Conservation (phyloP, 192 early-diverging fungal species). For the Umbelopsis isabellina region DNA sequence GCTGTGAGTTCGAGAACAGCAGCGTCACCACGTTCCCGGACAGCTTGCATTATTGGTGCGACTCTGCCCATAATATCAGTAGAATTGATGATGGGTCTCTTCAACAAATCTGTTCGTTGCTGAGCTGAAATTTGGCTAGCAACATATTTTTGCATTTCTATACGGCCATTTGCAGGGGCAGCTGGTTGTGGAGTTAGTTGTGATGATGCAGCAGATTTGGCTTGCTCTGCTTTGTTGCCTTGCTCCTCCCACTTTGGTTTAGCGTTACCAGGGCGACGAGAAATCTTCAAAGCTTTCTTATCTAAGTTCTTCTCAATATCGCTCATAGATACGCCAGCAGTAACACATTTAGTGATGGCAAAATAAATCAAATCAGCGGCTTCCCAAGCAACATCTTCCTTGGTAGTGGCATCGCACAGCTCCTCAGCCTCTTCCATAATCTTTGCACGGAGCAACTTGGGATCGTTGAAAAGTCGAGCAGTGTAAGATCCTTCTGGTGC, state of each 20-base stretch:
- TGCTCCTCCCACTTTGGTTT: constrained; percentile 75
- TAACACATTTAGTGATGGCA: constrained; percentile 84
- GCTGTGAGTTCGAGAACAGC: constrained; percentile 83
- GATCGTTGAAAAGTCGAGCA: constrained; percentile 82
- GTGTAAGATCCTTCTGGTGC: constrained; percentile 95
- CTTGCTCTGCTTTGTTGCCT: constrained; percentile 15
- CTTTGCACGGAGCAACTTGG: constrained; percentile 82
- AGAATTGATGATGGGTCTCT: constrained; percentile 93
- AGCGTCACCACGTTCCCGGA: constrained; percentile 81
- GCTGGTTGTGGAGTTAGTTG: constrained; percentile 35
- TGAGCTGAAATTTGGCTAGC: constrained; percentile 49
- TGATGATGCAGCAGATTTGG: constrained; percentile 28
- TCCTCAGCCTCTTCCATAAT: constrained; percentile 96
- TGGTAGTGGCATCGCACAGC: constrained; percentile 75
- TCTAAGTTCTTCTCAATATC: constrained; percentile 92
- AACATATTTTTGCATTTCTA: constrained; percentile 76
- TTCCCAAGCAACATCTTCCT: constrained; percentile 91
- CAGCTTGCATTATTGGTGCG: constrained; percentile 86
- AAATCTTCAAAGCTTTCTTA: constrained; percentile 79
- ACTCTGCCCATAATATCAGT: constrained; percentile 86
- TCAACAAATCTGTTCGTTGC: constrained; percentile 67
- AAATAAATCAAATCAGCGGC: constrained; percentile 97
- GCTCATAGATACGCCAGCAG: constrained; percentile 75
- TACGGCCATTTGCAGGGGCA: constrained; percentile 52
- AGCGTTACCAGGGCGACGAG: constrained; percentile 89